Percentiles rank a stretch among this genome's conserved stretches.
Conservation (phyloP, 2,329 filamentous ascomycete genomes). For the Claviceps africana region DNA sequence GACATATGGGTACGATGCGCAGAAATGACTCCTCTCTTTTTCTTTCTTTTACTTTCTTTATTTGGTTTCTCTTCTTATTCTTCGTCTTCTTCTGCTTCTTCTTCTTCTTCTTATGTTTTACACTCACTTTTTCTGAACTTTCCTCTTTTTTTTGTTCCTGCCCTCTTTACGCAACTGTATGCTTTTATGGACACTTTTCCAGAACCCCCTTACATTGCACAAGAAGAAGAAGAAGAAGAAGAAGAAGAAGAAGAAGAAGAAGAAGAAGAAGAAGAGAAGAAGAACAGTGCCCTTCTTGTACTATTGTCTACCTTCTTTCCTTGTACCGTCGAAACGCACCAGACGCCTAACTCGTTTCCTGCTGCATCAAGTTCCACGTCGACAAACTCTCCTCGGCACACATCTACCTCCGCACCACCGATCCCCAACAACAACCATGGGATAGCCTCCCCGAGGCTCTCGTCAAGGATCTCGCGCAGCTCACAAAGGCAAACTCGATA, state of each 20-base stretch:
- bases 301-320: too few relatives aligned
- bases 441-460: constrained; percentile 63
- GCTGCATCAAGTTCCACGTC: constrained; percentile 62
- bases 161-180: too few relatives aligned
- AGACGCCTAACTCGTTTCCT: background rate
- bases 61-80: background rate
- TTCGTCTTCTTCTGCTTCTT: background rate
- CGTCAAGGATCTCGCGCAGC: constrained; percentile 78
- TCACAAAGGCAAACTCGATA: constrained; percentile 98
- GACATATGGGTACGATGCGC: constrained; percentile 54
- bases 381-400: constrained; percentile 96
- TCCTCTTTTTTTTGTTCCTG: background rate
- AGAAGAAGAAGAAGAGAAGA: background rate
- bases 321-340: background rate
- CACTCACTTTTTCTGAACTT: background rate
- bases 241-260: background rate
- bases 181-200: too few relatives aligned
- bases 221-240: too few relatives aligned
- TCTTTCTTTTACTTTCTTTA: background rate
- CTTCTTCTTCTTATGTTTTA: background rate
- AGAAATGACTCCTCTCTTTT: too few relatives aligned
- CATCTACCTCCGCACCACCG: constrained; percentile 66
- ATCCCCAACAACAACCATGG: constrained; percentile 59
- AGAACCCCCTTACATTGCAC: too few relatives aligned
- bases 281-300: too few relatives aligned